Conservation (phyloP, 495 filamentous ascomycete species). For the Chaetomium cochliodes region DNA sequence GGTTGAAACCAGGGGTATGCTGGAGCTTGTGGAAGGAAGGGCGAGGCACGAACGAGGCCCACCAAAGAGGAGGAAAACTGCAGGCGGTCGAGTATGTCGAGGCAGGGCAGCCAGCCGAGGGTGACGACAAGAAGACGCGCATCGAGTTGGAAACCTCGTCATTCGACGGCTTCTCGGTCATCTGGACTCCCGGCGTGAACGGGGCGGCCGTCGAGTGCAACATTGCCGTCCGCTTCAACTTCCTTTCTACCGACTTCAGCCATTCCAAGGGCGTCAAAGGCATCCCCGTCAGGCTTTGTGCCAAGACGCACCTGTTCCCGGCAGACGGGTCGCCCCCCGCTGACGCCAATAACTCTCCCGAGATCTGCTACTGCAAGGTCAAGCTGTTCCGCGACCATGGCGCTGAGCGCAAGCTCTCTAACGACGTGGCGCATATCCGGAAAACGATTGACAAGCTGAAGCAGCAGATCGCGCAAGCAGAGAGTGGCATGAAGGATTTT, state of each 20-base stretch:
- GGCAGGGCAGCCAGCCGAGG: constrained; percentile 63
- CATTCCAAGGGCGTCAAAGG: constrained; percentile 98
- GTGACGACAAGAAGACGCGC: constrained; percentile 67
- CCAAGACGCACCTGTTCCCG: constrained; percentile 72
- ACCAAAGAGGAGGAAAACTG: constrained; percentile 80
- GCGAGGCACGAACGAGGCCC: constrained; percentile 81
- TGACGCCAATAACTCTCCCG: constrained; percentile 46
- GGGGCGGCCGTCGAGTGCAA: constrained; percentile 63
- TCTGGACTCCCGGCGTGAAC: constrained; percentile 71
- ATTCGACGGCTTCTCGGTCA: constrained; percentile 88
- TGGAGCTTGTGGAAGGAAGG: constrained; percentile 98
- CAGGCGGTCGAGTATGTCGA: constrained; percentile 95
- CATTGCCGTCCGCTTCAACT: constrained; percentile 92
- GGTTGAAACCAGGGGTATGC: constrained; percentile 73
- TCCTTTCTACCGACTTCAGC: constrained; percentile 96
- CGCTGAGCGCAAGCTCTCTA: constrained; percentile 90
- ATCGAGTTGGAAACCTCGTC: constrained; percentile 79
- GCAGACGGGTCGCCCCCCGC: constrained; percentile 44
- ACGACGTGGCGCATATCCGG: constrained; percentile 88
- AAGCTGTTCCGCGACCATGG: constrained; percentile 97
- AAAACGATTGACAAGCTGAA: constrained; percentile 94
- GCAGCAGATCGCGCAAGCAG: constrained; percentile 83
- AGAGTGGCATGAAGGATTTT: constrained; percentile 83
- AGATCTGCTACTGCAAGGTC: constrained; percentile 91
- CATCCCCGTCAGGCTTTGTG: constrained; percentile 85